These are phyloP conservation scores for Cunninghamia lanceolata DNA, from an alignment of 75 land plant species.

Conservation along the genomic window DNA sequence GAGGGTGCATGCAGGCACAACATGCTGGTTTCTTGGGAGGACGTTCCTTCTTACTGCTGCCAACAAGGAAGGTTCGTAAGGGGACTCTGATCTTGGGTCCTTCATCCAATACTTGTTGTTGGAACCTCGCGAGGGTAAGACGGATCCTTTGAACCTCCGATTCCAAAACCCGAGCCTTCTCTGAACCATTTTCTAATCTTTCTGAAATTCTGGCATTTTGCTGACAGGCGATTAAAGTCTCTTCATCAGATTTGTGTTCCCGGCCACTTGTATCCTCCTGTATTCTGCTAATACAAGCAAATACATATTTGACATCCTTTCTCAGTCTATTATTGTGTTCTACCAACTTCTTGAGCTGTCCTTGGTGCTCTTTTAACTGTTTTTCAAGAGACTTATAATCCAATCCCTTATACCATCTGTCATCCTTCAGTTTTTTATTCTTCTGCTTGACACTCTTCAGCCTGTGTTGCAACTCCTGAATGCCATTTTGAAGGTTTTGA, in stretches of 20 bases:
- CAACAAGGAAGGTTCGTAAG: constrained; percentile 7
- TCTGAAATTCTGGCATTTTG: neutral
- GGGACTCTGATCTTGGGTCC: constrained; percentile 8
- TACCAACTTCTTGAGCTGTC: constrained; percentile 1
- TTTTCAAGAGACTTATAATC: constrained; percentile 2
- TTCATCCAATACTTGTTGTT: constrained; percentile 3
- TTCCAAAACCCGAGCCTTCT: constrained; percentile 4
- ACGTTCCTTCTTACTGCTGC: neutral
- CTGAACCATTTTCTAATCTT: neutral
- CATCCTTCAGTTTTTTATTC: constrained; percentile 3
- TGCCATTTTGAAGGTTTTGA: constrained; percentile 1
- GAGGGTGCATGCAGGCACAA: constrained; percentile 6
- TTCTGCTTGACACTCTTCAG: neutral
- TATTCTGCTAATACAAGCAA: constrained; percentile 2
- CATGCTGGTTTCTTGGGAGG: neutral
- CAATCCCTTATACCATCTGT: neutral
- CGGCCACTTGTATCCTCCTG: neutral
- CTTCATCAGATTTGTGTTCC: constrained; percentile 1
- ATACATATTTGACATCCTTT: constrained; percentile 8
- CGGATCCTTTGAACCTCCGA: neutral
- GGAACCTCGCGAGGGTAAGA: neutral
- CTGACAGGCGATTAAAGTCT: neutral
- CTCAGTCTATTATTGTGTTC: constrained; percentile 8
- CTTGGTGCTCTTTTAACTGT: neutral
- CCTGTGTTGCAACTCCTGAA: neutral